A percentile compares a stretch with the other conserved stretches of the same genome.
Evolutionary conservation across 2,329 filamentous ascomycete genomes (phyloP).

Genomic region (Fusarium mexicanum): DNA sequence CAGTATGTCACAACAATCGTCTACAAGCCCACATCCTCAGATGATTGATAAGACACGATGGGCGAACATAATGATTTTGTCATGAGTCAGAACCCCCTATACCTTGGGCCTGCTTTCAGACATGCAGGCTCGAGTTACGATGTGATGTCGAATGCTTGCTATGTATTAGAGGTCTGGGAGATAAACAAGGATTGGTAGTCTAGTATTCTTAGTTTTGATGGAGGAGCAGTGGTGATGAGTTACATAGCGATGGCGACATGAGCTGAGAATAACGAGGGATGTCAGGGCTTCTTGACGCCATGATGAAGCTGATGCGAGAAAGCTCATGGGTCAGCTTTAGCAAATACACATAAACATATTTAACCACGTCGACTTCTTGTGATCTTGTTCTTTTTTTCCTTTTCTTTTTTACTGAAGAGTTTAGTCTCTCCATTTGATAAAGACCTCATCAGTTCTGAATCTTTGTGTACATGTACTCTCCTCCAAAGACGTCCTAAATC

Average conservation of each 20-base stretch:
- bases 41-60: constrained; percentile 51
- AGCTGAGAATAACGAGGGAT: not conserved
- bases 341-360: not conserved
- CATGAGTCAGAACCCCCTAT: not conserved
- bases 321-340: not conserved
- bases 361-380: not conserved
- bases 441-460: constrained; percentile 84
- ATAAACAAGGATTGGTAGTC: not conserved
- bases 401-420: not conserved
- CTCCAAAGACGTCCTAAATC: constrained; percentile 78
- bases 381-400: not conserved
- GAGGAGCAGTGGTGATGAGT: not conserved
- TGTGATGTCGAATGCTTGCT: constrained; percentile 17
- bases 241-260: not conserved
- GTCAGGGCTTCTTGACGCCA: not conserved
- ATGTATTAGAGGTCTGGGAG: not conserved
- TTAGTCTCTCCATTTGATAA: constrained; percentile 79
- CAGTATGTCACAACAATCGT: constrained; percentile 98
- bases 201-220: not conserved
- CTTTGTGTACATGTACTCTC: constrained; percentile 88
- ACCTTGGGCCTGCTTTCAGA: constrained; percentile 3
- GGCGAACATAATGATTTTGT: not conserved
- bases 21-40: constrained; percentile 85
- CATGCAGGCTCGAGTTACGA: constrained; percentile 6
- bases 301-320: not conserved